A percentile compares a stretch with the other conserved stretches of the same genome.
These are phyloP conservation scores for Wickerhamomyces chaumierensis DNA, from an alignment of 805 yeast genomes.

Conservation along the genomic window DNA sequence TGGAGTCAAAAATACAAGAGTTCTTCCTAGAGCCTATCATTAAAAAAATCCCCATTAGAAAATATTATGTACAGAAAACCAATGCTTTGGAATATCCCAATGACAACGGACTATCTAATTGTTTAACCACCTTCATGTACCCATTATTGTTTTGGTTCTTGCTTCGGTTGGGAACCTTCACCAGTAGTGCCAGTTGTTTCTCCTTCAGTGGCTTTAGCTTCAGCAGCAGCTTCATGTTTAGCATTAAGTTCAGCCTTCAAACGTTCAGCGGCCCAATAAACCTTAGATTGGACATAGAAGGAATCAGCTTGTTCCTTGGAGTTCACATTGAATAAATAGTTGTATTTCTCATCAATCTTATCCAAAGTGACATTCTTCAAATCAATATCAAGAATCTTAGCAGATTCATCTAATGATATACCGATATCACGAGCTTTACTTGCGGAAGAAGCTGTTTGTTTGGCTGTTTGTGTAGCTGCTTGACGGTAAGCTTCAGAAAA, in stretches of 20 bases:
- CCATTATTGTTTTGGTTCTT: slow-evolving; percentile 1
- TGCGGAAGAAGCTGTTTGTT: slow-evolving; percentile 45
- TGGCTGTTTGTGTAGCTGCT: slow-evolving; percentile 88
- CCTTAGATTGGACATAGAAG: slow-evolving; percentile 86
- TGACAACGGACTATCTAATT: too few relatives aligned
- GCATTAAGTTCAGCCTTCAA: slow-evolving; percentile 67
- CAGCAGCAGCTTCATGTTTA: slow-evolving; percentile 29
- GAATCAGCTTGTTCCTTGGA: slow-evolving; percentile 94
- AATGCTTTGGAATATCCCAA: too few relatives aligned
- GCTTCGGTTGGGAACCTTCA: neutral
- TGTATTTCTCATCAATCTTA: slow-evolving; percentile 58
- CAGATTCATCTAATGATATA: slow-evolving; percentile 78
- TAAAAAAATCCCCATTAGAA: too few relatives aligned
- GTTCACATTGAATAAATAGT: slow-evolving; percentile 78
- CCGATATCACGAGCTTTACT: slow-evolving; percentile 49
- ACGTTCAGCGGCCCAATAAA: slow-evolving; percentile 89
- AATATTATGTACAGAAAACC: slow-evolving; percentile 4
- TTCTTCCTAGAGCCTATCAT: too few relatives aligned
- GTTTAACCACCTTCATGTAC: slow-evolving; percentile 17
- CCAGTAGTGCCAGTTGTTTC: slow-evolving; percentile 6
- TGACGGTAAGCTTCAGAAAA: slow-evolving; percentile 95
- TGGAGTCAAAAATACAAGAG: too few relatives aligned
- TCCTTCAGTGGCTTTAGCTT: slow-evolving; percentile 15
- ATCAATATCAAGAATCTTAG: slow-evolving; percentile 80
- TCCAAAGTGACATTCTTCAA: slow-evolving; percentile 42